A percentile compares a stretch with the other conserved stretches of the same genome.
Conservation (phyloP, 345 rosid species). For the Erucastrum elatum region DNA sequence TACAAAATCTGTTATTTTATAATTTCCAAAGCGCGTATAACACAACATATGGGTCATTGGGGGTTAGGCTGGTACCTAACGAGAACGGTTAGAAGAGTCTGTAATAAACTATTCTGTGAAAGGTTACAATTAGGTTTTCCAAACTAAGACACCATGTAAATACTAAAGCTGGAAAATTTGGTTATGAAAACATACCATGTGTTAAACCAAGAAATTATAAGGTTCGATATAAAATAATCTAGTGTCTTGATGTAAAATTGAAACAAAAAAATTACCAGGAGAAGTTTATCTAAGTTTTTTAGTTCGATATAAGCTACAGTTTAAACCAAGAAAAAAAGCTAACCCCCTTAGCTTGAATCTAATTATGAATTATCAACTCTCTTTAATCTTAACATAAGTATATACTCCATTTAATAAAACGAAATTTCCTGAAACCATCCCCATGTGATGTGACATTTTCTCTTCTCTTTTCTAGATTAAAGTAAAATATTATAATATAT, state of each 20-base stretch:
- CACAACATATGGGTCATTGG: constrained; percentile 14
- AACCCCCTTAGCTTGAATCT: too few relatives aligned
- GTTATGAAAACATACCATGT: not conserved
- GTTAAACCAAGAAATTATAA: too few relatives aligned
- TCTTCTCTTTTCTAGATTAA: not conserved
- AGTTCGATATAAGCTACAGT: too few relatives aligned
- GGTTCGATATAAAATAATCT: too few relatives aligned
- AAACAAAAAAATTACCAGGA: too few relatives aligned
- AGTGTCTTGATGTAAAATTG: too few relatives aligned
- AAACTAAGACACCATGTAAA: constrained; percentile 5
- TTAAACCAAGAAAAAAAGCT: too few relatives aligned
- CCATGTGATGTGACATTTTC: constrained; percentile 18
- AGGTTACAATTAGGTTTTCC: constrained; percentile 31
- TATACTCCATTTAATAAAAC: not conserved
- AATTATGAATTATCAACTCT: too few relatives aligned
- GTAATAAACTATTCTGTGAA: constrained; percentile 27
- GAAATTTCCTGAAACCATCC: not conserved
- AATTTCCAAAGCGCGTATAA: constrained; percentile 16
- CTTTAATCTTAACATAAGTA: too few relatives aligned
- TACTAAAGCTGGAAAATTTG: not conserved
- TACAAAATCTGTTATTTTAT: constrained; percentile 5
- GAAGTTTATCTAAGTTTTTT: too few relatives aligned
- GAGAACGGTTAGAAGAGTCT: constrained; percentile 11
- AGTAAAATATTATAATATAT: not conserved
- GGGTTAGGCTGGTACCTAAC: constrained; percentile 11